phyloP scores from a whole-genome alignment of 2,329 filamentous ascomycete species.

The Aaosphaeria arxii region DNA sequence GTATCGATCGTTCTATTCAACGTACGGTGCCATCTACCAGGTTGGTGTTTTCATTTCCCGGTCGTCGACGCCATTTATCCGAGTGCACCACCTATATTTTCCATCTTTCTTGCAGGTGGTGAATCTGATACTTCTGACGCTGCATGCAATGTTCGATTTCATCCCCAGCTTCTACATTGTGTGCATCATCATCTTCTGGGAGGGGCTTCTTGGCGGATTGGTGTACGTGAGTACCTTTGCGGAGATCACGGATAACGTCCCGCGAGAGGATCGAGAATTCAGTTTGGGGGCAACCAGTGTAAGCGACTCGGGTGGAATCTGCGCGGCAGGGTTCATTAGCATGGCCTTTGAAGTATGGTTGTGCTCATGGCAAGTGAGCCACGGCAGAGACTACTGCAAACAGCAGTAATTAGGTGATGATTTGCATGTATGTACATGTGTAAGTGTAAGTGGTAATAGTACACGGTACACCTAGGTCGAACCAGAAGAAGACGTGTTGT shows the following conservation, averaged over 20 bases:
- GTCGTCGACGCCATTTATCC: conserved; percentile 82
- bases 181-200: conserved; percentile 87
- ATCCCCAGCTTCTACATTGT: conserved; percentile 84
- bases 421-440: background rate
- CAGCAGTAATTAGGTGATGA: conserved; percentile 12
- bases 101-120: conserved; percentile 78
- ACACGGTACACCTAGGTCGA: background rate
- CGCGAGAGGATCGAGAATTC: conserved; percentile 79
- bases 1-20: conserved; percentile 87
- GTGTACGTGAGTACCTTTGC: conserved; percentile 92
- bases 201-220: conserved; percentile 82
- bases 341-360: conserved; percentile 79
- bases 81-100: conserved; percentile 76
- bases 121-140: conserved; percentile 70
- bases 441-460: background rate
- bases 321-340: conserved; percentile 78
- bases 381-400: conserved; percentile 63
- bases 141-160: conserved; percentile 77
- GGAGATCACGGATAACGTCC: conserved; percentile 83
- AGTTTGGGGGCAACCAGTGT: conserved; percentile 86
- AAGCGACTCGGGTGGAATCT: conserved; percentile 88
- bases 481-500: background rate
- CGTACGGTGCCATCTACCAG: conserved; percentile 94
- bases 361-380: conserved; percentile 80
- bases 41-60: conserved; percentile 92